Evolutionary conservation across 441 rosid species (phyloP).

Genomic region (Codiaeum variegatum): DNA sequence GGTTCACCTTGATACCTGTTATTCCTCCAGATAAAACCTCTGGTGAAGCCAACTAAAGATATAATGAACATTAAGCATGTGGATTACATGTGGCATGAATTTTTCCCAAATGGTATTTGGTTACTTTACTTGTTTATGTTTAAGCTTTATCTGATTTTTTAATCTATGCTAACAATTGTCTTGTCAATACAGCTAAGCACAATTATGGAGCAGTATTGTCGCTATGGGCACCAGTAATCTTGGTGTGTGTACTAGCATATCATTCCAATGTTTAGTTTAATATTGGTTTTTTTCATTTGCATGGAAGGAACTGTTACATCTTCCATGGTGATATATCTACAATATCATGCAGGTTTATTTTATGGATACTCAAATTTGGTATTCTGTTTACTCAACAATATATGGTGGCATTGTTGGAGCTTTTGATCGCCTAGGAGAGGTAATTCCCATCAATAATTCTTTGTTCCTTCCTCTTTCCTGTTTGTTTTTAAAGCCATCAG

Average conservation of each 20-base stretch:
- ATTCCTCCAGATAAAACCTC: conserved; percentile 60
- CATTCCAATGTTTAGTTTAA: background rate
- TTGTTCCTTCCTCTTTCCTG: background rate
- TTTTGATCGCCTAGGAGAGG: conserved; percentile 98
- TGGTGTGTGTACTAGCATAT: conserved; percentile 42
- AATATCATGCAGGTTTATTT: conserved; percentile 70
- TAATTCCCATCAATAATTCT: conserved; percentile 26
- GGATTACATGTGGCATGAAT: conserved; percentile 84
- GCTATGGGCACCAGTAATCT: conserved; percentile 78
- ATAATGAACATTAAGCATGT: conserved; percentile 69
- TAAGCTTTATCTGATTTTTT: conserved; percentile 16
- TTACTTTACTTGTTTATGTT: conserved; percentile 12
- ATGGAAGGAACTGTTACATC: conserved; percentile 8
- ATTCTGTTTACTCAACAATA: conserved; percentile 79
- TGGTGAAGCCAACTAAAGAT: conserved; percentile 91
- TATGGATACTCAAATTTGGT: conserved; percentile 99
- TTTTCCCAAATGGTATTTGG: conserved; percentile 70
- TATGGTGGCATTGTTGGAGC: conserved; percentile 95
- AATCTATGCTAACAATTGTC: conserved; percentile 24
- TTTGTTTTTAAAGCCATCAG: conserved; percentile 8
- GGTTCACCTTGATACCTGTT: conserved; percentile 15
- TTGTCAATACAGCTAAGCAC: conserved; percentile 50
- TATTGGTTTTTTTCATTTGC: conserved; percentile 1
- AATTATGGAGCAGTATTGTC: conserved; percentile 76
- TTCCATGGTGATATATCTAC: conserved; percentile 18